These are phyloP conservation scores for Leccinellum luteum DNA, from an alignment of 768 basidiomycete species.

Conservation along the genomic window DNA sequence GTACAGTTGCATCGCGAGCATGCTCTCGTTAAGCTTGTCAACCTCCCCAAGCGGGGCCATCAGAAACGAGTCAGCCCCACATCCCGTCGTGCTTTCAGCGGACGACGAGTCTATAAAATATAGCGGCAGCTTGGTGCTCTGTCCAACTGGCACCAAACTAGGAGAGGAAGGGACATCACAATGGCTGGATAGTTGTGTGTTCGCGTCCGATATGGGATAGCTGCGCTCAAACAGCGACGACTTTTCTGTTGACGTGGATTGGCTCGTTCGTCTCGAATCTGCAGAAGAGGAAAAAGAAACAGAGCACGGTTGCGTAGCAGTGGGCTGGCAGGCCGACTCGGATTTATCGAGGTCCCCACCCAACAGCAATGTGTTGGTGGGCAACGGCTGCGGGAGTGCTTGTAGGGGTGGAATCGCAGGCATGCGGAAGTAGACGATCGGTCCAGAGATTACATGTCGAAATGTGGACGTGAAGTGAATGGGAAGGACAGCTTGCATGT, in stretches of 20 bases:
- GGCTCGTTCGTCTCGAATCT: constrained; percentile 34
- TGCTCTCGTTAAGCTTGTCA: constrained; percentile 50
- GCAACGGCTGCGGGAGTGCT: constrained; percentile 36
- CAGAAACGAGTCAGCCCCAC: constrained; percentile 31
- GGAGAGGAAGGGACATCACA: constrained; percentile 23
- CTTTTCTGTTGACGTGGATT: constrained; percentile 33
- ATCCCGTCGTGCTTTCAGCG: constrained; percentile 40
- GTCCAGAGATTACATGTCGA: constrained; percentile 58
- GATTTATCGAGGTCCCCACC: constrained; percentile 26
- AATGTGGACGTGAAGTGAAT: constrained; percentile 72
- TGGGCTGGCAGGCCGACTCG: constrained; percentile 18
- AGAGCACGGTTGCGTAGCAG: constrained; percentile 39
- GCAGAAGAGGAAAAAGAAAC: constrained; percentile 56
- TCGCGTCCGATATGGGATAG: constrained; percentile 25
- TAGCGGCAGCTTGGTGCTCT: constrained; percentile 23
- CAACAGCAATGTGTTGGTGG: constrained; percentile 23
- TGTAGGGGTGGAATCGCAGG: constrained; percentile 66
- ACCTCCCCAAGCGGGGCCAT: constrained; percentile 44
- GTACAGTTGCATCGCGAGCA: constrained; percentile 70
- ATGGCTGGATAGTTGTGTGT: constrained; percentile 21
- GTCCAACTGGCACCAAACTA: constrained; percentile 6
- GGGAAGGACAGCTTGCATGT: constrained; percentile 57
- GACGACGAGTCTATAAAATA: constrained; percentile 49
- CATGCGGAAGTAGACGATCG: constrained; percentile 63
- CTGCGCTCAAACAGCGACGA: constrained; percentile 32